Base-by-base conservation (phyloP, 1,139 yeast genomes). In the Debaryomyces coudertii region DNA sequence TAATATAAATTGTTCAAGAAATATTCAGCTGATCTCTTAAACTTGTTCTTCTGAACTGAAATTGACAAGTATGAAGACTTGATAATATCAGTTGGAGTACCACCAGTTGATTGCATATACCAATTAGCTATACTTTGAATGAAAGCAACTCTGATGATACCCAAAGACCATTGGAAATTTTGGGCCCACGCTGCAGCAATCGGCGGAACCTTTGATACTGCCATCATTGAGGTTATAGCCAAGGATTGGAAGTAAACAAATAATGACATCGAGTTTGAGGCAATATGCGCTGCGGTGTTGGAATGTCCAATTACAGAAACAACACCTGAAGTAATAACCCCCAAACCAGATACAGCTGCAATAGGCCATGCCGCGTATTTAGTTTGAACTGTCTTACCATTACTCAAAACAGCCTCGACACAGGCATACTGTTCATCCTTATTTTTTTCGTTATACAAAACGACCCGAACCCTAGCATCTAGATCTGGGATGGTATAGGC, bases 131-230 rank as follows among this genome's bases (percentile, higher is more conserved):
- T 88, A 42, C 74, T 66, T 66, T 93, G 99, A 81, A 93, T 87
- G 60, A 92, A 90, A n/a, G 71, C 71, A 8, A 83, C 82, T 47
- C 79, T 77, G 56, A 95, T 89, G 52, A 93, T 83, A 46, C 99
- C 99, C 77, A 93, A 78, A 5, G 97, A 85, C 99, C 99, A 93
- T 70, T 84, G 85, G 73, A 93, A 93, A 71, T 93, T 93, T 66
- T 93, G 97, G 30, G 96, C 85, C 99, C 99, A 93, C 3, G 98
- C 95, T 2, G 97, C 93, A 7, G 98, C 98, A 53, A 93, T 90
- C 5, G 99, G 99, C 7, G 99, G 99, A 22, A 90, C 88, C 51
- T 83, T 77, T 16, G 90, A 81, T 33, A 93, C 98, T 42, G 96
- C 97, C 93, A 92, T 87, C 97, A 93, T 90, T 23, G 96, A 82